These are phyloP conservation scores for Syncephalis fuscata DNA, from an alignment of 371 early-diverging fungal species.

Conservation along the genomic window DNA sequence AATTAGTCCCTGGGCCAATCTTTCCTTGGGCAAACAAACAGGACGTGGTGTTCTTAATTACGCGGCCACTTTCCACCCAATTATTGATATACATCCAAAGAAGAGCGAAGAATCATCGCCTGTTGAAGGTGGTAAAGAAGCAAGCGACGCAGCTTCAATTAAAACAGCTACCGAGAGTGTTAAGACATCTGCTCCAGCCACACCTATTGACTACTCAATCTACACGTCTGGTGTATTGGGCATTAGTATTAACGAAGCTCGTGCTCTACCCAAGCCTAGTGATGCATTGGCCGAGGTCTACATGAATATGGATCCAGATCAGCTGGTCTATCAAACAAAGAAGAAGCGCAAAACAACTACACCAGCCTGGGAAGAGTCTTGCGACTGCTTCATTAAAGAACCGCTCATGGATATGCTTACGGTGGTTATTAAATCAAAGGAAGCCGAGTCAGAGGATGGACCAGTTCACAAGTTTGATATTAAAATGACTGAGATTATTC, in stretches of 20 bases:
- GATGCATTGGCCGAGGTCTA: constrained; percentile 15
- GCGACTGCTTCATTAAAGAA: constrained; percentile 20
- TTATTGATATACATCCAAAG: background rate
- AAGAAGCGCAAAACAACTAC: constrained; percentile 13
- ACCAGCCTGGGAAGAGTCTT: constrained; percentile 22
- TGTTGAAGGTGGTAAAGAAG: background rate
- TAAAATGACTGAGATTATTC: background rate
- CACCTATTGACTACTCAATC: constrained; percentile 17
- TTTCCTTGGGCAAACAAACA: background rate
- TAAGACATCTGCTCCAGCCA: constrained; percentile 2
- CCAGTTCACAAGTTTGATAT: background rate
- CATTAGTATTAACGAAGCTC: constrained; percentile 14
- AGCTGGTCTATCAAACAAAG: constrained; percentile 11
- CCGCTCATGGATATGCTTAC: constrained; percentile 12
- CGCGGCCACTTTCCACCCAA: background rate
- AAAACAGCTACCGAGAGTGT: background rate
- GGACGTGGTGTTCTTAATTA: background rate
- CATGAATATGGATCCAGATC: constrained; percentile 9
- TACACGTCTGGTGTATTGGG: constrained; percentile 21
- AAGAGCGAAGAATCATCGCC: background rate
- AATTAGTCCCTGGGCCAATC: background rate
- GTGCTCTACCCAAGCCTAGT: constrained; percentile 15
- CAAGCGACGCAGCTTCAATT: background rate
- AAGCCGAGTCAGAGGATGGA: background rate
- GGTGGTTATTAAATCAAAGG: constrained; percentile 12